Evolutionary conservation across 2,329 filamentous ascomycete species (phyloP), one percentile per base, ranked within the genome.

Genomic region (Hypoxylon sp.): DNA sequence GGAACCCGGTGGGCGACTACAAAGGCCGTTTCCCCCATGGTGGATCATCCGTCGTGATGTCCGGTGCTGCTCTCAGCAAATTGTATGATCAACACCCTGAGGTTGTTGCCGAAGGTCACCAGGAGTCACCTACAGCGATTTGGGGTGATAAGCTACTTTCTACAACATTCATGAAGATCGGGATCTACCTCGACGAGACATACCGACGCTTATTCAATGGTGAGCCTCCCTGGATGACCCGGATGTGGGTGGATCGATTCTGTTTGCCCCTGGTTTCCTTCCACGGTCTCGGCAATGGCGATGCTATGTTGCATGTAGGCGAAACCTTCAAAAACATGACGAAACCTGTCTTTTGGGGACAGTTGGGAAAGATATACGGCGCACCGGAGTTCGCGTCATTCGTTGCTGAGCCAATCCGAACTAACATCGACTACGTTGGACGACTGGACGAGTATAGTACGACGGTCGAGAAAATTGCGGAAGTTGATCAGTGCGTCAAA

Each of bases 1-100:
- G 85, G 36, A 87, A 87, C 61, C 83, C 84, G 1, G 83, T 87
- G 12, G 85, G 85, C 49, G 84, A 86, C 71, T 87, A 82, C 75
- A 82, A 80, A 62, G 81, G 78, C 1, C 80, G 85, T 33, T 88
- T 88, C 64, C 85, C 84, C 2, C 85, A 88, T 65, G 85, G 85
- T 36, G 85, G 85, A 3, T 87, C 85, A 16, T 83, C 80, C 26
- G 78, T 87, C 28, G 72, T 87, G 20, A 76, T 88, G 9, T 88
- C 85, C 0, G 80, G 79, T 46, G 82, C 79, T 33, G 81, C 84
- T 38, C 79, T 87, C 73, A 77, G 75, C n/a, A 76, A 72, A 26
- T 77, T 87, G 3, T 82, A 85, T 63, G 72, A 77, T 57, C 64
- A 75, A 22, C 76, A 80, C 55, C 78, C 79, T 1, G 75, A 80